Conservation (phyloP, 2,329 filamentous ascomycete species). For the Ophiocordyceps robertsii region DNA sequence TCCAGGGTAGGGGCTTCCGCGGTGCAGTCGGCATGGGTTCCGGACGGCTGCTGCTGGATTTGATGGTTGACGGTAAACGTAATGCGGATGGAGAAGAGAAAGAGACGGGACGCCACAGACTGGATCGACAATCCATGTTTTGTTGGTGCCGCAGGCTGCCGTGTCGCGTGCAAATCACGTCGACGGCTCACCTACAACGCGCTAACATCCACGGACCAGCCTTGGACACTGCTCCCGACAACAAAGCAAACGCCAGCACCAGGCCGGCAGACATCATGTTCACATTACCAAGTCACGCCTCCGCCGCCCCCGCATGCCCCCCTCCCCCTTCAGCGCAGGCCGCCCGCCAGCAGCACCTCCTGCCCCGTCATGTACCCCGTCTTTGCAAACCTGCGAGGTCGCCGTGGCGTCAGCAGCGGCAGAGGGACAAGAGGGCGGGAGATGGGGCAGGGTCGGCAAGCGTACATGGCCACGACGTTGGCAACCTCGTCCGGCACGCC, state of each 20-base stretch:
- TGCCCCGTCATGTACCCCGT: constrained; percentile 16
- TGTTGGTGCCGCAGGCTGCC: too few species aligned
- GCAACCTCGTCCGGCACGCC: constrained; percentile 20
- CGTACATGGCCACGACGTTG: constrained; percentile 19
- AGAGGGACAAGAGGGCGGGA: background rate
- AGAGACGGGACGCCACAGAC: too few species aligned
- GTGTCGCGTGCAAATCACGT: too few species aligned
- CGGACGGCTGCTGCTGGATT: background rate
- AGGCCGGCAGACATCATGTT: background rate
- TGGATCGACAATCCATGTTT: too few species aligned
- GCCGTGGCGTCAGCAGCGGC: background rate
- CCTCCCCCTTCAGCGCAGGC: constrained; percentile 8
- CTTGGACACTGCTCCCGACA: too few species aligned
- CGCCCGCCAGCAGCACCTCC: constrained; percentile 12
- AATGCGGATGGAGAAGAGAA: too few species aligned
- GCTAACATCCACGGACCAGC: too few species aligned
- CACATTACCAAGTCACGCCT: background rate
- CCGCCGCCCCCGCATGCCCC: background rate
- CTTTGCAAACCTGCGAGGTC: constrained; percentile 11
- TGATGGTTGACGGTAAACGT: too few species aligned
- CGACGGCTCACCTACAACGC: too few species aligned
- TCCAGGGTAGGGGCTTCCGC: too few species aligned
- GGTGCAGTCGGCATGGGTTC: constrained; percentile 1
- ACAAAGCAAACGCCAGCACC: background rate
- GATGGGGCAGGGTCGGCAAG: background rate